These are phyloP conservation scores for Suhomyces kilbournensis DNA, from an alignment of 805 yeast species.

Conservation along the genomic window DNA sequence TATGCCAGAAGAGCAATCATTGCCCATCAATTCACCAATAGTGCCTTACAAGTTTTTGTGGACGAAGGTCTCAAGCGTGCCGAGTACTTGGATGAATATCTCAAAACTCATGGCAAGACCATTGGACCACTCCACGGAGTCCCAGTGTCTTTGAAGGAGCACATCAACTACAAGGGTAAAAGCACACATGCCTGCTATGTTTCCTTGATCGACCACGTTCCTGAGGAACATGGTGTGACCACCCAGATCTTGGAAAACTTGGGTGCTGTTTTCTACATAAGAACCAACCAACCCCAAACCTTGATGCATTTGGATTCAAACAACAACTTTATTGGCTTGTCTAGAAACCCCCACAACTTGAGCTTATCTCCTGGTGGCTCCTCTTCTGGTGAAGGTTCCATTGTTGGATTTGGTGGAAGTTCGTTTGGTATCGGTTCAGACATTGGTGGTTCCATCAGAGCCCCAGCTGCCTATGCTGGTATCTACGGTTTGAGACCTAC, in stretches of 20 bases:
- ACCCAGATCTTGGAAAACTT: conserved; percentile 45
- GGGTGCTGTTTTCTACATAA: conserved; percentile 58
- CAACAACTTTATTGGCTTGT: conserved; percentile 58
- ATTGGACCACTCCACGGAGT: conserved; percentile 67
- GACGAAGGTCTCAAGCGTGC: conserved; percentile 61
- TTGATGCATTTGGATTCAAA: conserved; percentile 67
- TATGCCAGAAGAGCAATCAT: conserved; percentile 63
- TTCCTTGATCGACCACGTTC: conserved; percentile 45
- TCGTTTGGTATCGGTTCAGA: conserved; percentile 67
- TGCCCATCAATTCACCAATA: conserved; percentile 61
- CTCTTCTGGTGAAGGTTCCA: conserved; percentile 70
- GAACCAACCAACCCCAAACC: conserved; percentile 68
- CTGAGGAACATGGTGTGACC: conserved; percentile 46
- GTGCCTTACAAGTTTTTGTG: conserved; percentile 59
- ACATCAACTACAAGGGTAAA: conserved; percentile 51
- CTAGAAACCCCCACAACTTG: conserved; percentile 58
- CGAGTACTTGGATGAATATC: conserved; percentile 51
- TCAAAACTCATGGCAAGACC: conserved; percentile 43
- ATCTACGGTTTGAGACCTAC: conserved; percentile 63
- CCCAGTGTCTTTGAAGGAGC: conserved; percentile 66
- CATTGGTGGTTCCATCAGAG: conserved; percentile 69
- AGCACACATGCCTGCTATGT: conserved; percentile 63
- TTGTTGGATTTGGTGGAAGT: conserved; percentile 57
- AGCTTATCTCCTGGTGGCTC: conserved; percentile 67
- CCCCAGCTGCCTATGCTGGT: conserved; percentile 66